phyloP scores from a whole-genome alignment of 106 monocot species.

The Acanthochlamys bracteata region DNA sequence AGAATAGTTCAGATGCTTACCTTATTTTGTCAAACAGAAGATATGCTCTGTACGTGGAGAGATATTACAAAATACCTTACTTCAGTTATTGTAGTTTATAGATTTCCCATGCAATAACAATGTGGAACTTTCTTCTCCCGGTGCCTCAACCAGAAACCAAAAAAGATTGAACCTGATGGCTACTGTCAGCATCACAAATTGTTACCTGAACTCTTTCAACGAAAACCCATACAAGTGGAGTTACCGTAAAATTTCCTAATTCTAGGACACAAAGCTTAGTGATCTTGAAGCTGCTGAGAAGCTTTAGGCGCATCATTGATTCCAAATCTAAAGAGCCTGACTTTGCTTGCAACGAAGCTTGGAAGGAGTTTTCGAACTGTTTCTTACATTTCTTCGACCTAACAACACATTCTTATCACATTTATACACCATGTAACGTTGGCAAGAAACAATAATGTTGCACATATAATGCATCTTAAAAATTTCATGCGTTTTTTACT shows the following conservation, averaged over 20 bases:
- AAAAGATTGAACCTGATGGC: background rate
- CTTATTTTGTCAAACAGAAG: background rate
- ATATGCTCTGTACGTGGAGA: no score
- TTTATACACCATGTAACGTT: no score
- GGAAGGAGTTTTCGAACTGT: no score
- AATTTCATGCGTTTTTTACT: no score
- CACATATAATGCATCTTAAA: no score
- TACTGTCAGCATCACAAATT: background rate
- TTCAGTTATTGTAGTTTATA: no score
- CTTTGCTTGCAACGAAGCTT: no score
- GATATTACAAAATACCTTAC: no score
- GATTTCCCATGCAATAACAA: background rate
- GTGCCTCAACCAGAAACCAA: background rate
- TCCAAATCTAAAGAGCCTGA: conserved; percentile 28
- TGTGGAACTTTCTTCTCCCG: background rate
- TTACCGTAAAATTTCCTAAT: background rate
- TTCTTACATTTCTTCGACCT: no score
- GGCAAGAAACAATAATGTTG: no score
- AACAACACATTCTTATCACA: no score
- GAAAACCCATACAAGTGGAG: background rate
- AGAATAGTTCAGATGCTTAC: background rate
- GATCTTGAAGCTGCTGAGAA: conserved; percentile 31
- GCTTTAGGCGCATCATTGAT: conserved; percentile 25
- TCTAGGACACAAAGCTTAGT: background rate
- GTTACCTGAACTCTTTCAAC: background rate